Percentiles rank a stretch among this genome's conserved stretches.
Evolutionary conservation across 768 basidiomycete species (phyloP).

Genomic region (Boletales sp.): DNA sequence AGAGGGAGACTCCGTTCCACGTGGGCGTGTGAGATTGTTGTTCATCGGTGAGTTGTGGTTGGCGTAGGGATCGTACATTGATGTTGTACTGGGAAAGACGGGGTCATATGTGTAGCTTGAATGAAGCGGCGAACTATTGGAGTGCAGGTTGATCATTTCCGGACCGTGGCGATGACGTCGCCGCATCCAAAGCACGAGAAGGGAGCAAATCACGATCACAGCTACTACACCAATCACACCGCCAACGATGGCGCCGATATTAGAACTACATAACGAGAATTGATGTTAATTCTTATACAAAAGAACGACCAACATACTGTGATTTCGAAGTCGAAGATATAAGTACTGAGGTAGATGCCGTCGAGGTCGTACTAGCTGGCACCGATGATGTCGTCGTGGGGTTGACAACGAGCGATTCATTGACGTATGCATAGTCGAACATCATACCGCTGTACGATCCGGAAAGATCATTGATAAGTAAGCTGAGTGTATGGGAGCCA

Average conservation of each 20-base stretch:
- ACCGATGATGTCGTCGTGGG: neutral
- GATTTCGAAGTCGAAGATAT: neutral
- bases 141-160: conserved; percentile 7
- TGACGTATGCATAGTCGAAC: conserved; percentile 24
- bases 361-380: conserved; percentile 2
- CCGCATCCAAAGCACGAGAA: conserved; percentile 11
- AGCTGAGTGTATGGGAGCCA: neutral
- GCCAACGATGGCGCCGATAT: conserved; percentile 10
- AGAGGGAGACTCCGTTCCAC: neutral
- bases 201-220: conserved; percentile 1
- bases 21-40: neutral
- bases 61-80: neutral
- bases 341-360: neutral
- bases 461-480: conserved; percentile 18
- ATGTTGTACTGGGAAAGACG: neutral
- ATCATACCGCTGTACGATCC: conserved; percentile 23
- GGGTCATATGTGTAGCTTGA: neutral
- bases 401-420: conserved; percentile 12
- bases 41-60: neutral
- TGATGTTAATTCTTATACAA: no score
- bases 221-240: conserved; percentile 9
- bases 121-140: neutral
- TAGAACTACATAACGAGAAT: neutral
- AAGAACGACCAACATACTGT: conserved; percentile 8
- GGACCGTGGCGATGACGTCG: conserved; percentile 1